Percentiles rank a stretch among this genome's conserved stretches.
Conservation (phyloP, 768 basidiomycete genomes). For the Trametes punicea region DNA sequence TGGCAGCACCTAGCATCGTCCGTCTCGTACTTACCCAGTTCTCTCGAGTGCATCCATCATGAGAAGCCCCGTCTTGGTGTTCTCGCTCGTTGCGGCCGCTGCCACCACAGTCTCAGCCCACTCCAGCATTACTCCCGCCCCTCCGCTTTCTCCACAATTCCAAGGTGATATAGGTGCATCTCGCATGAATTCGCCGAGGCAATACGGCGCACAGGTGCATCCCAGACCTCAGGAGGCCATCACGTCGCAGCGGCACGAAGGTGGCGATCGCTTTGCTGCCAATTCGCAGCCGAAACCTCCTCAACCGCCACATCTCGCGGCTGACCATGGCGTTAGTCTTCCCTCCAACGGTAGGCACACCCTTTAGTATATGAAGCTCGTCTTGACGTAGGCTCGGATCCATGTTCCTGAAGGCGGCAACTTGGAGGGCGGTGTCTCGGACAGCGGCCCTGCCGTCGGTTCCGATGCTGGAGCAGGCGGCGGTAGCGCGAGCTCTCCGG, state of each 20-base stretch:
- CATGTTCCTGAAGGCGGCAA: neutral
- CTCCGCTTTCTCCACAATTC: neutral
- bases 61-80: conserved; percentile 24
- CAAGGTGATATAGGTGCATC: neutral
- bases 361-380: neutral
- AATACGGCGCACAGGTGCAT: neutral
- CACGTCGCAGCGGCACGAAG: neutral
- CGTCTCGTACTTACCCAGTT: no score
- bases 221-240: neutral
- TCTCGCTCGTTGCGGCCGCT: conserved; percentile 24
- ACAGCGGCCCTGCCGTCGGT: conserved; percentile 6
- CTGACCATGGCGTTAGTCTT: neutral
- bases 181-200: neutral
- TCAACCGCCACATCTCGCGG: neutral
- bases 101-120: conserved; percentile 9
- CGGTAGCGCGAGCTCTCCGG: neutral
- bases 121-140: neutral
- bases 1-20: no score
- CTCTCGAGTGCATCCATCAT: conserved; percentile 1
- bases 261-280: no score
- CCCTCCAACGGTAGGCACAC: neutral
- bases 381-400: neutral
- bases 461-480: conserved; percentile 7
- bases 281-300: neutral
- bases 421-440: conserved; percentile 10